Evolutionary conservation across 1,139 yeast genomes (phyloP).

Genomic region (Protomyces macrosporus): DNA sequence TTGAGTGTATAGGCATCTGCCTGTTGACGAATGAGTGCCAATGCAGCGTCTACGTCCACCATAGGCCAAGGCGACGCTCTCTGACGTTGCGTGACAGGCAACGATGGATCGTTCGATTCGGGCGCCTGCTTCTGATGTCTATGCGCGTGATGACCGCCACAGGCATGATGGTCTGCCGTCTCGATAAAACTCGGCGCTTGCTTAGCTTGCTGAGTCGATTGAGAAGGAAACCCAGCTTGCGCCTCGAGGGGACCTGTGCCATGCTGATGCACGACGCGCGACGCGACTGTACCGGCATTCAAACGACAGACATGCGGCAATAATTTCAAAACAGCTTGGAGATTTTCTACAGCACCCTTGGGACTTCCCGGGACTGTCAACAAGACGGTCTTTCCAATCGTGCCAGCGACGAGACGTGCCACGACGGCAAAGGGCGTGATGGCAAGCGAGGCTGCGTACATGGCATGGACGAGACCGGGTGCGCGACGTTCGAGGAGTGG

Average conservation of each 20-base stretch:
- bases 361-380: slow-evolving; percentile 51
- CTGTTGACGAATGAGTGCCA: slow-evolving; percentile 34
- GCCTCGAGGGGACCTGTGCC: slow-evolving; percentile 33
- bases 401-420: slow-evolving; percentile 49
- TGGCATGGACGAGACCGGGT: slow-evolving; percentile 47
- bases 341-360: slow-evolving; percentile 46
- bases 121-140: slow-evolving; percentile 30
- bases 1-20: slow-evolving; percentile 28
- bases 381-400: slow-evolving; percentile 38
- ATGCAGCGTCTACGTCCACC: slow-evolving; percentile 44
- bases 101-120: slow-evolving; percentile 37
- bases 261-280: slow-evolving; percentile 42
- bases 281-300: slow-evolving; percentile 36
- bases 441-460: slow-evolving; percentile 43
- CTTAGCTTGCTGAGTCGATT: too few relatives aligned
- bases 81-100: slow-evolving; percentile 43
- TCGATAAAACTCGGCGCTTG: neutral
- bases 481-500: slow-evolving; percentile 44
- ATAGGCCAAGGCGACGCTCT: slow-evolving; percentile 48
- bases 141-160: slow-evolving; percentile 31
- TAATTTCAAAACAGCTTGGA: slow-evolving; percentile 40
- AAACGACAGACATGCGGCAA: slow-evolving; percentile 46
- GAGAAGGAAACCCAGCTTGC: slow-evolving; percentile 25
- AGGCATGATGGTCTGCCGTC: slow-evolving; percentile 31
- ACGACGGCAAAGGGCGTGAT: slow-evolving; percentile 46